Base-by-base conservation (phyloP, 78 protist species). In the Emiliania huxleyi region DNA sequence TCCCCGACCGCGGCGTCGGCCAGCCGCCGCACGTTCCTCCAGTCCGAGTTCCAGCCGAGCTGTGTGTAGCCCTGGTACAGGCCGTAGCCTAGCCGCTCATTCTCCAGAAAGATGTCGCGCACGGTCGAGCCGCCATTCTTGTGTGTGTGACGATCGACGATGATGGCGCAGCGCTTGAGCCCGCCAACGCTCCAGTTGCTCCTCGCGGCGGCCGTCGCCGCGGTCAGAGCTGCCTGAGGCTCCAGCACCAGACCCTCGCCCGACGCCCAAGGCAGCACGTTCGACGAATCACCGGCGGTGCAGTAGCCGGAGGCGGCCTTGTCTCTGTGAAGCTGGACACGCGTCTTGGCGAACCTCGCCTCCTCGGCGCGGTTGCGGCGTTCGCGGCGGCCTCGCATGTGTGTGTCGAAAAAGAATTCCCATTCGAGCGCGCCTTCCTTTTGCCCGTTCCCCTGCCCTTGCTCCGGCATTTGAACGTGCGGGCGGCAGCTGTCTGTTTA, bases 51-150 rank as follows among this genome's bases (percentile, higher is more conserved):
- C 85, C 85, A 77, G 4, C 21, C 2, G 23, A 40, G 37, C 46
- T 77, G 85, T 48, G 46, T 40, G 46, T 77, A 77, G 85, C 85
- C 85, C 55, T 18, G 29, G 55, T 81, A 81, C 3, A 81, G 89
- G 33, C 56, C 52, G 23, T 33, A 44, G 56, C 89, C 56, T 40
- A 44, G 8, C 38, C 52, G 89, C 55, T 42, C 89, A 40, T 5
- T 25, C 48, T 81, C 48, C 29, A 44, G 56, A 2, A 81, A 44
- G 56, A 81, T 25, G 89, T 81, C 89, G 33, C 89, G 49, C 56
- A 81, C 6, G 22, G 56, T 44, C 38, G 89, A 42, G 89, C 89
- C 89, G 89, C 89, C 89, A 11, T 44, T 81, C 55, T 81, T 81
- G 55, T 81, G 89, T 23, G 21, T 26, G 38, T 81, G 89, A 37